These are phyloP conservation scores for Adansonia madagascariensis DNA, from an alignment of 441 rosid genomes.

Conservation along the genomic window DNA sequence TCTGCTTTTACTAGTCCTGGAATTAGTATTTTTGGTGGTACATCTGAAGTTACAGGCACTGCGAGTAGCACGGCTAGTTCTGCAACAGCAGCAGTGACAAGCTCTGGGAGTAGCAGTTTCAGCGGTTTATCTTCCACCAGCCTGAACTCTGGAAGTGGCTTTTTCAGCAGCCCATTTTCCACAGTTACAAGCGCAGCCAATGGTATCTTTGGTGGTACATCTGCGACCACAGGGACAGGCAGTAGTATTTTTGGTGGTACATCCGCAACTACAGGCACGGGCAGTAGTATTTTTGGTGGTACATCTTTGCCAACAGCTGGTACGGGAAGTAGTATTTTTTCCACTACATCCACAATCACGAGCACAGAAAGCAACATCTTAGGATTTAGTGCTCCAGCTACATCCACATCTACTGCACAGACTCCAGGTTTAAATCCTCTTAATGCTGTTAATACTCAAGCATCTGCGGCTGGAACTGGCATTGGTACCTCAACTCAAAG, in stretches of 20 bases:
- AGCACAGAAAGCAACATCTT: constrained; percentile 42
- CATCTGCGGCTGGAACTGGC: constrained; percentile 47
- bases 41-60: constrained; percentile 36
- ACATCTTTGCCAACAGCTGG: constrained; percentile 24
- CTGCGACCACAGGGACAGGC: not conserved
- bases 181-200: constrained; percentile 17
- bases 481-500: constrained; percentile 55
- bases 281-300: constrained; percentile 35
- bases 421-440: constrained; percentile 51
- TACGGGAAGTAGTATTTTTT: constrained; percentile 37
- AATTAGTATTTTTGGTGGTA: constrained; percentile 34
- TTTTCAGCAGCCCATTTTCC: constrained; percentile 26
- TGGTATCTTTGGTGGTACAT: constrained; percentile 21
- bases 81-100: constrained; percentile 36
- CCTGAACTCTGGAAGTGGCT: constrained; percentile 35
- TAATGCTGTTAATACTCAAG: constrained; percentile 43
- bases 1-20: constrained; percentile 28
- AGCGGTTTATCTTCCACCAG: constrained; percentile 28
- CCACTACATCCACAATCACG: constrained; percentile 35
- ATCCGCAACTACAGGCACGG: constrained; percentile 27
- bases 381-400: constrained; percentile 51
- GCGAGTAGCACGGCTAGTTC: constrained; percentile 39
- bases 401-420: constrained; percentile 44
- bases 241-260: constrained; percentile 19
- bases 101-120: constrained; percentile 37